Base-by-base conservation (phyloP, 140 eudicot species). In the Senecio squalidus region DNA sequence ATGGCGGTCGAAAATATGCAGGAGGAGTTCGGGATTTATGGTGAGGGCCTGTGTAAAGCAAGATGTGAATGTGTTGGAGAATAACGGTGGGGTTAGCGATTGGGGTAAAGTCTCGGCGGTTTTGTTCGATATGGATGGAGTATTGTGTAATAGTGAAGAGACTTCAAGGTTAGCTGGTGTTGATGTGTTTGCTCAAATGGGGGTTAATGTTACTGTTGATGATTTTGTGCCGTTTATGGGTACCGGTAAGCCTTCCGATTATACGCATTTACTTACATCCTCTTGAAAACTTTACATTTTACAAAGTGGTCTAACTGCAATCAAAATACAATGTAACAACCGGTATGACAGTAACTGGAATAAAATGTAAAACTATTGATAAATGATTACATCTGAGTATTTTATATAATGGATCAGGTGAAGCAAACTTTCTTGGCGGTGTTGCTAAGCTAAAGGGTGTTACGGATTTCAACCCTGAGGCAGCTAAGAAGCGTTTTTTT, bases 91-190 rank as follows among this genome's bases (percentile, higher is more conserved):
- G 1, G n/a, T n/a, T n/a, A 55, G n/a, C 2, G 79, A 73, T 43
- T 92, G 99, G 99, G 89, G 90, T 9, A 88, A 88, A 65, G 96
- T 93, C 11, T 82, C 95, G 8, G 99, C 99, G 30, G 99, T 93
- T 76, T 55, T 93, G 72, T 93, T 93, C 18, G 99, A 93, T 43
- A 93, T 93, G 99, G 99, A 93, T 59, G 99, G 99, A 47, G 99
- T 93, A 63, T 79, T 93, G 39, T 93, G 99, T 60, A 82, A 93
- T 73, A 93, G 99, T 66, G 99, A 93, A 65, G 94, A 80, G 74
- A 57, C 80, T 1, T 93, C 99, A 3, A 66, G 99, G 50, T 47
- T 68, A 55, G 95, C 99, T 28, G 99, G 74, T 2, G 99, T 93
- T 41, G 96, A 93, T 49, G 60, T 93, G 50, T 93, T 93, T 67